A percentile compares a stretch with the other conserved stretches of the same genome.
These are phyloP conservation scores for Fusarium sp. DNA, from an alignment of 2,329 filamentous ascomycete species.

Conservation along the genomic window DNA sequence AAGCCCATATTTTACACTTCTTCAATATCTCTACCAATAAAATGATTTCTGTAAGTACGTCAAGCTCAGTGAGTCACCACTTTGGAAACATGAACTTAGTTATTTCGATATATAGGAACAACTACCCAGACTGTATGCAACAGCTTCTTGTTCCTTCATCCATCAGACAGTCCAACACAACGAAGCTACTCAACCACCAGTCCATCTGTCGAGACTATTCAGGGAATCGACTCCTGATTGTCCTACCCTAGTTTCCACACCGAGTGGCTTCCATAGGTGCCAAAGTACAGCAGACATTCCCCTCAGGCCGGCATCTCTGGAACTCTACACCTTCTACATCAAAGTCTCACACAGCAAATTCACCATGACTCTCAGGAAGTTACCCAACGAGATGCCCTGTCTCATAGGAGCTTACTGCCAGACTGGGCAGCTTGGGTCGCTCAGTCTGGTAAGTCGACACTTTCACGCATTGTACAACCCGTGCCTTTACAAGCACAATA, in stretches of 20 bases:
- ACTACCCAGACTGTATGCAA: neutral
- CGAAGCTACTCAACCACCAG: too few species aligned
- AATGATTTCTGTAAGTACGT: neutral
- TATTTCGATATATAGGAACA: neutral
- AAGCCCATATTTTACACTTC: neutral
- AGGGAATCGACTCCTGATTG: too few species aligned
- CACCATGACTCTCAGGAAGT: neutral
- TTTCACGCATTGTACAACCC: conserved; percentile 11
- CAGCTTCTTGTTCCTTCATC: rapidly evolving
- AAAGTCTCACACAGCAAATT: rapidly evolving
- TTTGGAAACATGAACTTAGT: neutral
- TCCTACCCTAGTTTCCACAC: too few species aligned
- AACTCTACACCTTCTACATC: neutral
- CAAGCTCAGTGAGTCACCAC: neutral
- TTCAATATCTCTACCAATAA: too few species aligned
- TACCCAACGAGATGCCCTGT: neutral
- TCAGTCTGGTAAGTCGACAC: neutral
- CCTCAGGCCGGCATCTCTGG: too few species aligned
- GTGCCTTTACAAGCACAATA: conserved; percentile 7
- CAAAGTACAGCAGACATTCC: too few species aligned
- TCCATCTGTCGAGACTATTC: too few species aligned
- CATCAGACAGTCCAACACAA: too few species aligned
- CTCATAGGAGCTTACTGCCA: neutral
- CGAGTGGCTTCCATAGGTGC: too few species aligned
- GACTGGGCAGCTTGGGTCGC: neutral